Evolutionary conservation across 2,329 filamentous ascomycete genomes (phyloP).

Genomic region (Exophiala aquamarina): DNA sequence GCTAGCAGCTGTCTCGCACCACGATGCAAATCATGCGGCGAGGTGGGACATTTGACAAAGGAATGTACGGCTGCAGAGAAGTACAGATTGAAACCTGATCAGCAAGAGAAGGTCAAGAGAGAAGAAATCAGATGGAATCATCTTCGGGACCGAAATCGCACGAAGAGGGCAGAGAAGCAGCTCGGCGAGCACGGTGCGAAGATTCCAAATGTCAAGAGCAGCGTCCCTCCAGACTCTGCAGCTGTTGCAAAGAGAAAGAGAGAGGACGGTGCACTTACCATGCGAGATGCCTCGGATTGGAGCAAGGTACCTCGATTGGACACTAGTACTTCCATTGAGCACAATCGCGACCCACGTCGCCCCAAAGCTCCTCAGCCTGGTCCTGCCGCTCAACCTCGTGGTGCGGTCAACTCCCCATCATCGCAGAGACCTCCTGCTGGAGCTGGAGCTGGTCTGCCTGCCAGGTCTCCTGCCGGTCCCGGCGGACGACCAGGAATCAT

Average conservation of each 20-base stretch:
- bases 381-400: slow-evolving; percentile 2
- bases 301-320: slow-evolving; percentile 13
- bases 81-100: slow-evolving; percentile 36
- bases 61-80: slow-evolving; percentile 35
- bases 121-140: slow-evolving; percentile 39
- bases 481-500: slow-evolving; percentile 1
- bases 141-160: slow-evolving; percentile 35
- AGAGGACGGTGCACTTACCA: slow-evolving; percentile 19
- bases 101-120: slow-evolving; percentile 36
- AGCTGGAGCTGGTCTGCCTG: background rate
- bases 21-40: slow-evolving; percentile 46
- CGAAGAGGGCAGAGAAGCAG: slow-evolving; percentile 42
- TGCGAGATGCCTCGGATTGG: slow-evolving; percentile 3
- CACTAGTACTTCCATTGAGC: slow-evolving; percentile 1
- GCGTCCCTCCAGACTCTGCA: slow-evolving; percentile 6
- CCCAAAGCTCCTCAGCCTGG: background rate
- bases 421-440: slow-evolving; percentile 3
- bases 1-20: slow-evolving; percentile 39
- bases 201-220: slow-evolving; percentile 37
- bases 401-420: no score
- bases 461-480: slow-evolving; percentile 1
- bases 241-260: slow-evolving; percentile 22
- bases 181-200: slow-evolving; percentile 46
- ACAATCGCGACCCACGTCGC: background rate
- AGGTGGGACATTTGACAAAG: slow-evolving; percentile 40